phyloP scores from a whole-genome alignment of 1,284 basidiomycete species.

The Fistulinella cinereoalba region DNA sequence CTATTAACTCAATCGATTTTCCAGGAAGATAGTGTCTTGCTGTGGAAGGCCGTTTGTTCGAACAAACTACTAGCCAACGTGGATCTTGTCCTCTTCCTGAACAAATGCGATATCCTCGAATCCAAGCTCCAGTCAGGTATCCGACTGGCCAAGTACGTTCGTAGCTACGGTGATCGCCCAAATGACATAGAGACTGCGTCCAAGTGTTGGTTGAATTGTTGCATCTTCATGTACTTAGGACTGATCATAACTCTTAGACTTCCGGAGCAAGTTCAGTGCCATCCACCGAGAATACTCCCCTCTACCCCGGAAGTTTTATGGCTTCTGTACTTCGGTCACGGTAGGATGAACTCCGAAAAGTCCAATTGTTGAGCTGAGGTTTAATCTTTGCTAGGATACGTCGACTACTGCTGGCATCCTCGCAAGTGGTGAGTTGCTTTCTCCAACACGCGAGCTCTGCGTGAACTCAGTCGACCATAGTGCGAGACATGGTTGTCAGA shows the following conservation, averaged over 20 bases:
- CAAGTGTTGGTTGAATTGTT: conserved; percentile 50
- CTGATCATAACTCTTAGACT: conserved; percentile 44
- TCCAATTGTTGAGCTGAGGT: conserved; percentile 2
- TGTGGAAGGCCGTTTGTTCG: conserved; percentile 75
- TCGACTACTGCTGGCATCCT: conserved; percentile 74
- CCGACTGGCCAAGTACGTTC: conserved; percentile 63
- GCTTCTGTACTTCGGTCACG: conserved; percentile 75
- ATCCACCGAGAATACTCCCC: conserved; percentile 77
- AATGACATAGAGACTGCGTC: conserved; percentile 71
- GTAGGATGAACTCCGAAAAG: conserved; percentile 31
- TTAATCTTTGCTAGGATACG: conserved; percentile 49
- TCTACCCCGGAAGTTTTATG: conserved; percentile 72
- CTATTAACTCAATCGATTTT: background rate
- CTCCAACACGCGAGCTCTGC: background rate
- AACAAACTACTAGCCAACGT: conserved; percentile 71
- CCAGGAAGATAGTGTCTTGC: conserved; percentile 75
- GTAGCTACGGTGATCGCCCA: conserved; percentile 67
- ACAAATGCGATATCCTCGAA: conserved; percentile 76
- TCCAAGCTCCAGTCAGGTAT: conserved; percentile 62
- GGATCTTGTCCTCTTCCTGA: conserved; percentile 74
- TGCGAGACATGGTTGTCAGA: conserved; percentile 38
- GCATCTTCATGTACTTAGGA: background rate
- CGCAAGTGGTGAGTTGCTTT: conserved; percentile 56
- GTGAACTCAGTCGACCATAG: conserved; percentile 15
- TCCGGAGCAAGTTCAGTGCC: conserved; percentile 71